Evolutionary conservation across 805 yeast species (phyloP), one percentile per base, ranked within the genome.

Genomic region (Scheffersomyces lignosus): DNA sequence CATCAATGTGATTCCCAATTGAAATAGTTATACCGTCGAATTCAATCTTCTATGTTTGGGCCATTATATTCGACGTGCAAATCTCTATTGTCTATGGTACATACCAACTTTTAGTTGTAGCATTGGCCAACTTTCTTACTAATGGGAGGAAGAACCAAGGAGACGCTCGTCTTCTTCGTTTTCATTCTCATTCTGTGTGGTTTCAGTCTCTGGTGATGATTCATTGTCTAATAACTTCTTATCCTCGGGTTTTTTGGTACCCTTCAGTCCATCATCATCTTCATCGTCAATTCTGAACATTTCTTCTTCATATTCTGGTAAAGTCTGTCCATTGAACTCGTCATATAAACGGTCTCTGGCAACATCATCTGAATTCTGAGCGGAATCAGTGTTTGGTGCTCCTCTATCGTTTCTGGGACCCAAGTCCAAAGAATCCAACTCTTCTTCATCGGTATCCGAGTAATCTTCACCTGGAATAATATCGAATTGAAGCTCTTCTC

Each of bases 401-500:
- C 42, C 35, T 27, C 40, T 33, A 17, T 39, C 43, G 24, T 47
- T 46, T 36, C 54, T 37, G 36, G 43, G 48, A 7, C 64, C 66
- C 32, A 61, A 51, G 33, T 67, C 75, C 20, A 64, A 52, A 18
- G 66, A 56, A 41, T 64, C 71, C n/a, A n/a, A n/a, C 14, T 41
- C 45, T 26, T 51, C 51, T 14, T 42, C 64, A 44, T 53, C 58
- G 23, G 58, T 68, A 13, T 62, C 71, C 34, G 66, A 60, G 44
- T 70, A 70, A 34, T 74, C 79, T 44, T 82, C 85, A 5, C 84
- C 83, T 14, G 81, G 83, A 30, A 85, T 85, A 31, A 84, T 79
- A 53, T 85, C 95, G 52, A 85, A 82, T 54, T 85, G 93, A 51
- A 77, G 81, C 37, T 79, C 78, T 27, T 81, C 88, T 50, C 83